Percentiles rank a stretch among this genome's conserved stretches.
Conservation (phyloP, 257 asterid species). For the Pogostemon cablin region DNA sequence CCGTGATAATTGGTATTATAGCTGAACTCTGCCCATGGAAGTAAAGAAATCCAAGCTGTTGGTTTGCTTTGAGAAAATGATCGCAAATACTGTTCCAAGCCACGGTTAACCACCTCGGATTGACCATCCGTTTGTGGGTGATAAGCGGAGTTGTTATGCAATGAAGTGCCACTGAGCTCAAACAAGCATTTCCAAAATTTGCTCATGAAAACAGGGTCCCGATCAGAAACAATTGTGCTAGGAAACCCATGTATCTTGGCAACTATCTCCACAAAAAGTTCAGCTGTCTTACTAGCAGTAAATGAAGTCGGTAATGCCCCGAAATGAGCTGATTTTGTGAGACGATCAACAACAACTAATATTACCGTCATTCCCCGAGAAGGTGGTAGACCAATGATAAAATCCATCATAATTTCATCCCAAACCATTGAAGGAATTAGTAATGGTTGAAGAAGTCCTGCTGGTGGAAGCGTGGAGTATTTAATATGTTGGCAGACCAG, state of each 20-base stretch:
- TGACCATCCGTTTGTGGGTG: conserved; percentile 8
- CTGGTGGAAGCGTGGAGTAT: no score
- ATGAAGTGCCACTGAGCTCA: background rate
- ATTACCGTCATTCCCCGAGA: background rate
- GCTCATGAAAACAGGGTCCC: background rate
- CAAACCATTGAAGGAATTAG: background rate
- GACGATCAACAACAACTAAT: background rate
- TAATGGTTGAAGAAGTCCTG: background rate
- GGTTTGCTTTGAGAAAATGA: background rate
- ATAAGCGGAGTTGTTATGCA: background rate
- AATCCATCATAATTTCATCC: conserved; percentile 3
- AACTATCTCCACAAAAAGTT: background rate
- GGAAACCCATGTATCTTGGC: background rate
- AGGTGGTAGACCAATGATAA: background rate
- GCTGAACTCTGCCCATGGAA: background rate
- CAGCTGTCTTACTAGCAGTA: background rate
- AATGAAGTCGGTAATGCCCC: background rate
- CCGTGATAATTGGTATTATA: background rate
- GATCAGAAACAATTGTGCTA: background rate
- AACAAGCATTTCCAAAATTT: background rate
- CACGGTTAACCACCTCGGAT: background rate
- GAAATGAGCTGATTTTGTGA: background rate
- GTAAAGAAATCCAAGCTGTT: background rate
- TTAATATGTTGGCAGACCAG: no score
- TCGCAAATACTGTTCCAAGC: background rate